phyloP scores from a whole-genome alignment of 31 red algal species.

The Asparagopsis taxiformis region DNA sequence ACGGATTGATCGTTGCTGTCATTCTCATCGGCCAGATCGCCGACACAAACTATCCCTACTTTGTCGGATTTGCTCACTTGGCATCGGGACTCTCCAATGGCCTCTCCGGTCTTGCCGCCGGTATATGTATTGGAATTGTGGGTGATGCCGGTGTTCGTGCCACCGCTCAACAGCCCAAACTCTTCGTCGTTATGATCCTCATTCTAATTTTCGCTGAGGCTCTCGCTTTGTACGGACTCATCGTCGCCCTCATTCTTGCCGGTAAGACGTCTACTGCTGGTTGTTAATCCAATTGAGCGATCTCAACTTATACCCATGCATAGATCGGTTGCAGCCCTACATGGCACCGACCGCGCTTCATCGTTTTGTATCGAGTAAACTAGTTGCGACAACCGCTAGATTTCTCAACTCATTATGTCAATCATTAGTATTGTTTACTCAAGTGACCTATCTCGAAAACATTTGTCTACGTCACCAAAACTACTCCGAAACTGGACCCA shows the following conservation, averaged over 20 bases:
- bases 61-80: slow-evolving; percentile 87
- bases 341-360: too few species aligned
- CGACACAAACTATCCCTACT: slow-evolving; percentile 86
- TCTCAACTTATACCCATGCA: too few species aligned
- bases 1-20: slow-evolving; percentile 84
- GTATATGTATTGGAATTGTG: slow-evolving; percentile 96
- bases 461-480: neutral
- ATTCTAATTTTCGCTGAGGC: slow-evolving; percentile 99
- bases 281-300: slow-evolving; percentile 61
- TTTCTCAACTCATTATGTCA: too few species aligned
- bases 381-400: too few species aligned
- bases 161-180: slow-evolving; percentile 94
- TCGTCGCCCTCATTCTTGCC: slow-evolving; percentile 91
- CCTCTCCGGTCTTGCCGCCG: slow-evolving; percentile 85
- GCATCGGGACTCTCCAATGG: slow-evolving; percentile 90
- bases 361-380: too few species aligned
- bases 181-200: slow-evolving; percentile 95
- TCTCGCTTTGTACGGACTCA: slow-evolving; percentile 95
- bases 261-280: slow-evolving; percentile 78
- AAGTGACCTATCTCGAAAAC: neutral
- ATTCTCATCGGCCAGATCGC: slow-evolving; percentile 88
- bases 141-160: slow-evolving; percentile 97
- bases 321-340: too few species aligned
- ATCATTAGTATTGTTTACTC: too few species aligned
- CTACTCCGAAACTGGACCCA: slow-evolving; percentile 10